These are phyloP conservation scores for Patellifolia procumbens DNA, from an alignment of 179 eudicot genomes.

Conservation along the genomic window DNA sequence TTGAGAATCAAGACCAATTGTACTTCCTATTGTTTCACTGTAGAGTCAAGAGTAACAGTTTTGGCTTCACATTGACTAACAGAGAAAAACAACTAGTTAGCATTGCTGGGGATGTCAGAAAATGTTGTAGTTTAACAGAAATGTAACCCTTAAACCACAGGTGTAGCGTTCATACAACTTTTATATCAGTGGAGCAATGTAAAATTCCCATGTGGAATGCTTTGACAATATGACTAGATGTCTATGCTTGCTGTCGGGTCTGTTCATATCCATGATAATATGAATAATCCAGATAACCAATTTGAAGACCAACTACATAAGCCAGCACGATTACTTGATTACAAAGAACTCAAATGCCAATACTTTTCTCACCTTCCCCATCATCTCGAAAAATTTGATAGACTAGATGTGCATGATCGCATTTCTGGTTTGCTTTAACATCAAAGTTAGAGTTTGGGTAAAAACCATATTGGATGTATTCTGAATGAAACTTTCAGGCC, in stretches of 20 bases:
- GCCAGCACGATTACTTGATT: not conserved
- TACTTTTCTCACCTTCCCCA: not conserved
- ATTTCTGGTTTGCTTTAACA: not conserved
- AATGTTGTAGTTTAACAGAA: not conserved
- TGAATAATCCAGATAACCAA: not conserved
- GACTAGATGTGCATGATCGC: not conserved
- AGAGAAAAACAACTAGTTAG: not conserved
- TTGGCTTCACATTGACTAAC: not conserved
- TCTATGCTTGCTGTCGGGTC: not conserved
- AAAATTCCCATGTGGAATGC: not conserved
- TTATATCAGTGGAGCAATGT: not conserved
- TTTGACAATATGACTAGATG: too few species aligned
- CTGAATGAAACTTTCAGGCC: not conserved
- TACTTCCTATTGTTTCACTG: conserved; percentile 19
- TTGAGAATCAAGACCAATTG: conserved; percentile 5
- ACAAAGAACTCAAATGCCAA: not conserved
- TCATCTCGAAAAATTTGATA: not conserved
- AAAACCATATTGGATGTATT: not conserved
- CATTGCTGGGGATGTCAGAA: not conserved
- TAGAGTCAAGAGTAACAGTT: conserved; percentile 5
- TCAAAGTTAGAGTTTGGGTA: not conserved
- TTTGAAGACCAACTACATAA: not conserved
- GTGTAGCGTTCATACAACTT: not conserved
- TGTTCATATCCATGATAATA: not conserved
- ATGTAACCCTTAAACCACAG: not conserved